Evolutionary conservation across 208 protist species (phyloP).

Genomic region (Leishmania tarentolae): DNA sequence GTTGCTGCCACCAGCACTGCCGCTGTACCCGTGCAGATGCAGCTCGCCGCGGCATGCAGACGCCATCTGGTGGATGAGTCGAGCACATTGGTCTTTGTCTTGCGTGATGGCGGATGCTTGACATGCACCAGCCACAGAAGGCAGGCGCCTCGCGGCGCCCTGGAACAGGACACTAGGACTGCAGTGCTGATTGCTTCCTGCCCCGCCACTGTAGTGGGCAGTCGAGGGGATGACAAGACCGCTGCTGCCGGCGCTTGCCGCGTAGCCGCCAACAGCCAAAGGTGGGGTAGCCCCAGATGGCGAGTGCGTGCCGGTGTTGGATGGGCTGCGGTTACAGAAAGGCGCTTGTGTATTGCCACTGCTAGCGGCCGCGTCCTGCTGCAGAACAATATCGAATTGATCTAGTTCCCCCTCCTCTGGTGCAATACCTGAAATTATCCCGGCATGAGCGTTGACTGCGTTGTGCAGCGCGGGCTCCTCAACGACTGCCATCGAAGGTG

Average conservation of each 20-base stretch:
- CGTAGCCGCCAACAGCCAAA: conserved; percentile 14
- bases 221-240: conserved; percentile 5
- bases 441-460: conserved; percentile 2
- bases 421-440: neutral
- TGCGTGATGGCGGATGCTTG: conserved; percentile 45
- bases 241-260: conserved; percentile 21
- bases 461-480: conserved; percentile 8
- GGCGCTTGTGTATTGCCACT: conserved; percentile 17
- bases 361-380: conserved; percentile 41
- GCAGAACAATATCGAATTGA: conserved; percentile 73
- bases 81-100: conserved; percentile 42
- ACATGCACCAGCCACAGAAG: conserved; percentile 50
- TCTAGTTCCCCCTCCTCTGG: conserved; percentile 49
- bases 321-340: conserved; percentile 16
- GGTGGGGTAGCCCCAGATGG: conserved; percentile 32
- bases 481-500: neutral
- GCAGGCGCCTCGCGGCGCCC: conserved; percentile 37
- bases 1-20: conserved; percentile 1
- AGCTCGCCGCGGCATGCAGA: conserved; percentile 40
- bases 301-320: conserved; percentile 21
- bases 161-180: conserved; percentile 21
- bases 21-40: conserved; percentile 30
- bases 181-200: neutral
- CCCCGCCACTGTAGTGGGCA: neutral
- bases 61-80: conserved; percentile 56